Percentiles rank a stretch among this genome's conserved stretches.
Conservation (phyloP, 768 basidiomycete species). For the Mycena haematopus region DNA sequence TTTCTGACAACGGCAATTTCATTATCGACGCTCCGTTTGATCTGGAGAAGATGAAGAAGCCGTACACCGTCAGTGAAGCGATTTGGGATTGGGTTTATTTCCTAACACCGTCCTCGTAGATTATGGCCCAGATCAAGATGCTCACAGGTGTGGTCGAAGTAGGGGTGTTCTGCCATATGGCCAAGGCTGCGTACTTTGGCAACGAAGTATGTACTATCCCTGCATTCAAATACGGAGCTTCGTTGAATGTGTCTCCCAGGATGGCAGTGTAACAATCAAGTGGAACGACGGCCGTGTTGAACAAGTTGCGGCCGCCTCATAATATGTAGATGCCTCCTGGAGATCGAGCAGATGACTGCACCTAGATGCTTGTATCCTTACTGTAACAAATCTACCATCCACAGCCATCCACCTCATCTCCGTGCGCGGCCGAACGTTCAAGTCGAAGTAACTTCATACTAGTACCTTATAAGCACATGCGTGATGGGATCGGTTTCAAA, state of each 20-base stretch:
- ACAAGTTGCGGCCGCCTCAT: conserved; percentile 33
- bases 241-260: conserved; percentile 43
- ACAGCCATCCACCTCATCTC: neutral
- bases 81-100: conserved; percentile 22
- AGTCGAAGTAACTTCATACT: neutral
- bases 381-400: neutral
- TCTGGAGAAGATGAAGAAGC: conserved; percentile 68
- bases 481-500: neutral
- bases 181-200: conserved; percentile 96
- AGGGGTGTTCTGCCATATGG: conserved; percentile 94
- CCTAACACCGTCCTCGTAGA: conserved; percentile 45
- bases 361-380: conserved; percentile 24
- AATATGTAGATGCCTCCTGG: conserved; percentile 9
- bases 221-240: neutral
- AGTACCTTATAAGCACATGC: conserved; percentile 20
- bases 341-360: neutral
- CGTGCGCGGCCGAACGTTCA: conserved; percentile 7
- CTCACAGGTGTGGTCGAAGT: conserved; percentile 99
- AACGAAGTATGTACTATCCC: conserved; percentile 65
- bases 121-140: conserved; percentile 86
- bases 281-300: conserved; percentile 57
- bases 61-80: conserved; percentile 54
- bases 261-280: conserved; percentile 74
- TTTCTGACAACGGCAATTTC: conserved; percentile 97
- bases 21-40: conserved; percentile 95